Base-by-base conservation (phyloP, 2,329 filamentous ascomycete genomes). In the Paraphoma sp. region DNA sequence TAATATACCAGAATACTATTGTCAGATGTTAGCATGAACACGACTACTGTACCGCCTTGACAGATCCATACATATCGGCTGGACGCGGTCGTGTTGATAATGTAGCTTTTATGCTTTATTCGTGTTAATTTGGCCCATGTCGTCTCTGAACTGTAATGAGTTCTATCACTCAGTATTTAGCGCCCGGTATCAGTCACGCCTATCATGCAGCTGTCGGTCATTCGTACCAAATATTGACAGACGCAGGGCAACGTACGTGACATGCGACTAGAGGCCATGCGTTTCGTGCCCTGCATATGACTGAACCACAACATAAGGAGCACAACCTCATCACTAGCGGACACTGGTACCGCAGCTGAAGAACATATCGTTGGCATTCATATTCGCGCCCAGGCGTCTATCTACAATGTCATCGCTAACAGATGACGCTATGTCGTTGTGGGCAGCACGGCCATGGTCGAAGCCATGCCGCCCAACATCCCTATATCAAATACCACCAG, bases 331-430 rank as follows among this genome's bases (percentile, higher is more conserved):
- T 36, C 33, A 14, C 9, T 10, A 36, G 33, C 6, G 33, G 33
- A 36, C 33, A 36, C 9, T 10, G 33, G 33, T 6, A 14, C 33
- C 33, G 33, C 33, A 14, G 33, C 33, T 36, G 6, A 36, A 36
- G 33, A 6, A 36, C 14, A 14, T 36, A 36, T 36, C 33, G 3
- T 36, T 36, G 10, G 33, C 33, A 42, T 42, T 42, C 40, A 47
- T 47, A 36, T 47, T 36, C 45, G 33, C 45, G 17, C 28, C 45
- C 23, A 29, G 28, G 14, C n/a, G 45, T 33, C 45, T 47, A 47
- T 47, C 45, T 47, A 47, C 45, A 47, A 18, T 47, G 30, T 47
- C 45, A 47, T 47, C 29, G 29, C 30, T 47, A 47, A 31, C 45
- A 47, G 29, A 47, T 47, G 45, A 18, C 30, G 16, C 30, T 31